Evolutionary conservation across 1,284 basidiomycete genomes (phyloP).

Genomic region (Moniliophthora roreri): DNA sequence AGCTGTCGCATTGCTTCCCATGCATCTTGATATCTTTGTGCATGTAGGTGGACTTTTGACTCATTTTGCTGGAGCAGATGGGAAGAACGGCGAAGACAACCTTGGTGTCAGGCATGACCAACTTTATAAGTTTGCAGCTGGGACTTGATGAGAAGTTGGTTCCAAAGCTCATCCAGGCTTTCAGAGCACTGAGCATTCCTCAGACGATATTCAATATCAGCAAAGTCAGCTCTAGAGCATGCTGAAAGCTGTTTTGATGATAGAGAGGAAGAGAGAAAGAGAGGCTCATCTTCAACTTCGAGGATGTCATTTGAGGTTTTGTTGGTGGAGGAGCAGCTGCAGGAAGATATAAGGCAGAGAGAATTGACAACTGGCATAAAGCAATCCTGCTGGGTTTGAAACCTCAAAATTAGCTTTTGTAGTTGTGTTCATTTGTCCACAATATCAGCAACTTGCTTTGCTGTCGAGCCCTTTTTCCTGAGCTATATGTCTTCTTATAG

Average conservation of each 20-base stretch:
- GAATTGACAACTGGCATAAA: too few species aligned
- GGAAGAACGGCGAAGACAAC: neutral
- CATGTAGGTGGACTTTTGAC: neutral
- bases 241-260: neutral
- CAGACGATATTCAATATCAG: constrained; percentile 1
- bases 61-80: constrained; percentile 1
- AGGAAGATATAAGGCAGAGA: too few species aligned
- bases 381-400: too few species aligned
- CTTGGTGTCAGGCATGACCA: constrained; percentile 8
- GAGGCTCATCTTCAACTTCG: constrained; percentile 1
- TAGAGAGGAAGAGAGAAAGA: constrained; percentile 8
- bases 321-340: too few species aligned
- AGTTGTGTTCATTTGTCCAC: too few species aligned
- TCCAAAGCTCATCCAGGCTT: constrained; percentile 4
- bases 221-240: neutral
- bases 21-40: neutral
- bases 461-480: too few species aligned
- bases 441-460: too few species aligned
- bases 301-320: neutral
- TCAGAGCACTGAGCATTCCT: constrained; percentile 5
- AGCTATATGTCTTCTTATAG: too few species aligned
- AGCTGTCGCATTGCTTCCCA: neutral
- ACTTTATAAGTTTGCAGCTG: constrained; percentile 5
- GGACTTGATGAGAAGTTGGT: constrained; percentile 5
- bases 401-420: too few species aligned